These are phyloP conservation scores for Triticum monococcum DNA, from an alignment of 176 grass and related monocot genomes.

Conservation along the genomic window DNA sequence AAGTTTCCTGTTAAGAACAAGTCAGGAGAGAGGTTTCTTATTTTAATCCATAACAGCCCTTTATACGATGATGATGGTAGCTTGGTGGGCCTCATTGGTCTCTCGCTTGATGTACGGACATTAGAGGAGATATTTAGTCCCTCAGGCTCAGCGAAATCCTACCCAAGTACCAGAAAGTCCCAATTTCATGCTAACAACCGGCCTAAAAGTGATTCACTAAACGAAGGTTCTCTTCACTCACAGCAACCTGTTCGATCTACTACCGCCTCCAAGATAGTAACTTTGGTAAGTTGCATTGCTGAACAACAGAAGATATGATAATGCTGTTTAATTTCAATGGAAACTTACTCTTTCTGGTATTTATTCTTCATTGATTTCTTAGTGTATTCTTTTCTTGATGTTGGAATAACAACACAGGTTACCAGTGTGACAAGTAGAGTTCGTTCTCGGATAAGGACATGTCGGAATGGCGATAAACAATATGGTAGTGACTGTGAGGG, in stretches of 20 bases:
- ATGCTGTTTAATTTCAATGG: background rate
- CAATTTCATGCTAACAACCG: conserved; percentile 6
- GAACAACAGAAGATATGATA: too few species aligned
- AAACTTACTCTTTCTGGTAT: background rate
- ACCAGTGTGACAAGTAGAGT: conserved; percentile 82
- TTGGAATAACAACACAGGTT: conserved; percentile 65
- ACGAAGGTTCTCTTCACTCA: conserved; percentile 27
- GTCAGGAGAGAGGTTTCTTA: conserved; percentile 60
- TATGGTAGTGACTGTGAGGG: background rate
- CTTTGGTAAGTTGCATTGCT: conserved; percentile 54
- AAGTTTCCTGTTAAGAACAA: conserved; percentile 83
- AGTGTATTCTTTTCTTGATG: conserved; percentile 35
- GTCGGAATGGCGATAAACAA: conserved; percentile 30
- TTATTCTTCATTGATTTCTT: conserved; percentile 34
- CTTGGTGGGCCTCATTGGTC: conserved; percentile 78
- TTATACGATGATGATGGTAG: conserved; percentile 85
- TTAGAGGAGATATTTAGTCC: conserved; percentile 47
- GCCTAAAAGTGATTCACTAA: conserved; percentile 14
- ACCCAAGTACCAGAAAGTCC: conserved; percentile 22
- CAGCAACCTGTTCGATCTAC: conserved; percentile 52
- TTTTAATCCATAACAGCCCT: conserved; percentile 66
- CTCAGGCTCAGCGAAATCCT: conserved; percentile 22
- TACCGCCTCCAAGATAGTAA: conserved; percentile 69
- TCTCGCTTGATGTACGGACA: conserved; percentile 57
- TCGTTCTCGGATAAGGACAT: conserved; percentile 43